phyloP scores from a whole-genome alignment of 2,329 filamentous ascomycete species.

The Pestalotiopsis sp. region DNA sequence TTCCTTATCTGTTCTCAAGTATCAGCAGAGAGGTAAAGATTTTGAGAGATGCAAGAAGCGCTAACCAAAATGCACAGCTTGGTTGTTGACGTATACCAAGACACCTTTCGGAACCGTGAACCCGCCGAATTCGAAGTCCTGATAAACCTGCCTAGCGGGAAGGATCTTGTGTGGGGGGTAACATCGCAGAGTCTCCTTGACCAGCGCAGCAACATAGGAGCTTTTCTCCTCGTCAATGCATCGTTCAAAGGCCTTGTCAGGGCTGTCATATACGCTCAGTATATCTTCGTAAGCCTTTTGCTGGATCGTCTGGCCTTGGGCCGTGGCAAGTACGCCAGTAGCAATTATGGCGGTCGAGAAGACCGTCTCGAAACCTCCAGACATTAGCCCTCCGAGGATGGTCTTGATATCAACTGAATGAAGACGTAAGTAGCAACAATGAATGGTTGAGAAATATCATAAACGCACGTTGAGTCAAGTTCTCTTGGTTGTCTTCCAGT shows the following conservation, averaged over 20 bases:
- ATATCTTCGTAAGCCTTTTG: background rate
- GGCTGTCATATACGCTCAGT: background rate
- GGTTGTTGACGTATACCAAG: background rate
- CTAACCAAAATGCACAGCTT: background rate
- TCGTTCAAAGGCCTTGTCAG: background rate
- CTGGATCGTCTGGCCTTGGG: background rate
- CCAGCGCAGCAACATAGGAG: background rate
- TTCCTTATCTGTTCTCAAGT: background rate
- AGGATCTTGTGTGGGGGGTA: background rate
- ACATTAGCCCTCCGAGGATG: constrained; percentile 3
- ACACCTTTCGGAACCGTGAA: background rate
- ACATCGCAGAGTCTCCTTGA: background rate
- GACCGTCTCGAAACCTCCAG: constrained; percentile 1
- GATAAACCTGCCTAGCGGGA: background rate
- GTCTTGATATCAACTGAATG: background rate
- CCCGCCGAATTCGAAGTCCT: background rate
- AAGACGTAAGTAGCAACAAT: too few relatives aligned
- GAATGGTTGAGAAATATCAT: background rate
- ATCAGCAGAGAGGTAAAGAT: too few relatives aligned
- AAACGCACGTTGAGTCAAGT: background rate
- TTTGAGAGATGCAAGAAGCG: background rate
- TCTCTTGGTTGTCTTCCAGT: background rate
- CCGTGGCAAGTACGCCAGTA: background rate
- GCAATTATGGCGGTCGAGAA: constrained; percentile 3
- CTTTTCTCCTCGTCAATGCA: background rate